Conservation (phyloP, 177 flowering plant genomes). For the Tripterygium wilfordii region DNA sequence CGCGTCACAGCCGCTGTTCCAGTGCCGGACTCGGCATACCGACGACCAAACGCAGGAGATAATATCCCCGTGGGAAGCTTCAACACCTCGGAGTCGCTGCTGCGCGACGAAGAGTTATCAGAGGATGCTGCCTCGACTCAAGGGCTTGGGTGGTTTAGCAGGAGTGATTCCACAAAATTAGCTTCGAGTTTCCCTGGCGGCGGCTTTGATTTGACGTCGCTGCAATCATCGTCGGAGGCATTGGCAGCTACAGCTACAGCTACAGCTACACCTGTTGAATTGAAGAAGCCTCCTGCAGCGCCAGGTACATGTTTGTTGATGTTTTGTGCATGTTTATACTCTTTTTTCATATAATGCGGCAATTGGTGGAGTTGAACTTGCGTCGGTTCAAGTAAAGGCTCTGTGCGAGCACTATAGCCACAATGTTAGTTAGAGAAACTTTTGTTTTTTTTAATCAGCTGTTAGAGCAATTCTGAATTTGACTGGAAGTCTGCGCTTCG, state of each 20-base stretch:
- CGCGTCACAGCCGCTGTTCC: conserved; percentile 21
- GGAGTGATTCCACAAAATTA: conserved; percentile 30
- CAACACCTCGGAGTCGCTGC: conserved; percentile 44
- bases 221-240: conserved; percentile 15
- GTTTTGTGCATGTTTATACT: no score
- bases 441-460: background rate
- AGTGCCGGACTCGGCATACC: conserved; percentile 21
- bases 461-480: background rate
- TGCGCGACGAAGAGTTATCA: conserved; percentile 36
- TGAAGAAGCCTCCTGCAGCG: conserved; percentile 4
- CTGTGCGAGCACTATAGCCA: no score
- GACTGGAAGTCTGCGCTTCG: no score
- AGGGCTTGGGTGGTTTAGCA: conserved; percentile 11
- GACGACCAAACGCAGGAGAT: conserved; percentile 18
- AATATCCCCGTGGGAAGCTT: conserved; percentile 38
- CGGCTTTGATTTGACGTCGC: conserved; percentile 38
- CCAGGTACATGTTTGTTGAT: conserved; percentile 9
- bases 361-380: no score
- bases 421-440: no score
- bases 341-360: no score
- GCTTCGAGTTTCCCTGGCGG: conserved; percentile 46
- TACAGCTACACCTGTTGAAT: no score
- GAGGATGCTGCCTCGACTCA: conserved; percentile 30
- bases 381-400: no score
- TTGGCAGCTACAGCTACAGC: no score